Conservation (phyloP, 2,329 filamentous ascomycete species). For the Ilyonectria destructans region DNA sequence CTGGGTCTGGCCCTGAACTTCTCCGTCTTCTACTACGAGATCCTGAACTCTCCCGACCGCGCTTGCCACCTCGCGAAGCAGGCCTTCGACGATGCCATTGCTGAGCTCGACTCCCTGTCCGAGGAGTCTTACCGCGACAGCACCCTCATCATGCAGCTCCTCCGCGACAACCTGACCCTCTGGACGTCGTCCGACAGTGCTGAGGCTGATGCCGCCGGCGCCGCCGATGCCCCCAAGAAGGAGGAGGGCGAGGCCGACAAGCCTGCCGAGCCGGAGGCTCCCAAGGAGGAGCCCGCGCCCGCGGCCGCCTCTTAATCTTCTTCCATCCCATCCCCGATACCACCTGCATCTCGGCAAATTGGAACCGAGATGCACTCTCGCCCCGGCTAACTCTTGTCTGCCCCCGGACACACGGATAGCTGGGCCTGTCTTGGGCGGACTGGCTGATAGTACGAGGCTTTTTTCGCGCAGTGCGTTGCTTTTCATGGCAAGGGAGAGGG, state of each 20-base stretch:
- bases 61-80: slow-evolving; percentile 99
- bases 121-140: slow-evolving; percentile 99
- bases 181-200: slow-evolving; percentile 99
- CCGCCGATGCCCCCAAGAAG: slow-evolving; percentile 72
- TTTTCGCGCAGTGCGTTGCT: slow-evolving; percentile 56
- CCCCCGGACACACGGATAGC: slow-evolving; percentile 52
- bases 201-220: slow-evolving; percentile 78
- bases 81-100: slow-evolving; percentile 98
- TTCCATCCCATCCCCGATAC: slow-evolving; percentile 54
- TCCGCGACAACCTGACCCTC: slow-evolving; percentile 98
- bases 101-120: slow-evolving; percentile 95
- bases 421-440: slow-evolving; percentile 54
- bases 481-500: slow-evolving; percentile 55
- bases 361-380: slow-evolving; percentile 56
- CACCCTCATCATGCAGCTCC: slow-evolving; percentile 98
- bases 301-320: slow-evolving; percentile 70
- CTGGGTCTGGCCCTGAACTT: slow-evolving; percentile 98
- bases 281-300: slow-evolving; percentile 66
- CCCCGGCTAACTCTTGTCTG: slow-evolving; percentile 49
- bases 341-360: slow-evolving; percentile 57
- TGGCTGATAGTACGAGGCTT: slow-evolving; percentile 55
- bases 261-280: slow-evolving; percentile 59
- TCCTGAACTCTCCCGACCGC: slow-evolving; percentile 97
- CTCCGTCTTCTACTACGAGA: slow-evolving; percentile 99
- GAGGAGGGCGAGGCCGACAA: slow-evolving; percentile 69